Percentiles rank a stretch among this genome's conserved stretches.
Evolutionary conservation across 345 rosid species (phyloP).

Genomic region (Gynandropsis gynandra): DNA sequence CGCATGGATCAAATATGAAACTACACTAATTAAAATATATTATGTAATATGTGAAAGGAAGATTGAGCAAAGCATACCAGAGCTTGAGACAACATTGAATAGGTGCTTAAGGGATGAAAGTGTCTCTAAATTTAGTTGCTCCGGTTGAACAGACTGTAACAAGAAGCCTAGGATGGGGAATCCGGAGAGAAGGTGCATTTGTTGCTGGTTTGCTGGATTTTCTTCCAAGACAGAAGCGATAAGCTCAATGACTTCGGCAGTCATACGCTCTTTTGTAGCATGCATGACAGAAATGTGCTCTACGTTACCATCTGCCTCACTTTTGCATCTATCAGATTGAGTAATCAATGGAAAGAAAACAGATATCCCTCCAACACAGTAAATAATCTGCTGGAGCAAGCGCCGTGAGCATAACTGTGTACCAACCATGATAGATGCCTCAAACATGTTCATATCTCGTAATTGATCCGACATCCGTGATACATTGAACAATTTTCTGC

Average conservation of each 20-base stretch:
- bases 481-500: conserved; percentile 78
- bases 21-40: conserved; percentile 10
- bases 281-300: conserved; percentile 51
- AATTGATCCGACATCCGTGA: conserved; percentile 56
- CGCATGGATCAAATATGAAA: conserved; percentile 4
- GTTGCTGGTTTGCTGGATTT: conserved; percentile 84
- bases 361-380: conserved; percentile 94
- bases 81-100: conserved; percentile 57
- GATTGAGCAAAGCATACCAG: conserved; percentile 48
- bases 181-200: conserved; percentile 92
- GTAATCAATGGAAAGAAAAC: conserved; percentile 91
- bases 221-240: conserved; percentile 92
- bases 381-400: conserved; percentile 83
- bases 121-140: conserved; percentile 86
- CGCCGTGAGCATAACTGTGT: conserved; percentile 89
- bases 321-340: conserved; percentile 75
- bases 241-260: conserved; percentile 90
- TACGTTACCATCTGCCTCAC: conserved; percentile 38
- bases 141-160: conserved; percentile 78
- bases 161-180: conserved; percentile 80
- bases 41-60: conserved; percentile 7
- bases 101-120: conserved; percentile 85
- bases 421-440: conserved; percentile 68
- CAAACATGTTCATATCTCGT: conserved; percentile 61
- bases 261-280: conserved; percentile 63